These are phyloP conservation scores for Globisporangium parvum DNA, from an alignment of 352 stramenopile species.

Conservation along the genomic window DNA sequence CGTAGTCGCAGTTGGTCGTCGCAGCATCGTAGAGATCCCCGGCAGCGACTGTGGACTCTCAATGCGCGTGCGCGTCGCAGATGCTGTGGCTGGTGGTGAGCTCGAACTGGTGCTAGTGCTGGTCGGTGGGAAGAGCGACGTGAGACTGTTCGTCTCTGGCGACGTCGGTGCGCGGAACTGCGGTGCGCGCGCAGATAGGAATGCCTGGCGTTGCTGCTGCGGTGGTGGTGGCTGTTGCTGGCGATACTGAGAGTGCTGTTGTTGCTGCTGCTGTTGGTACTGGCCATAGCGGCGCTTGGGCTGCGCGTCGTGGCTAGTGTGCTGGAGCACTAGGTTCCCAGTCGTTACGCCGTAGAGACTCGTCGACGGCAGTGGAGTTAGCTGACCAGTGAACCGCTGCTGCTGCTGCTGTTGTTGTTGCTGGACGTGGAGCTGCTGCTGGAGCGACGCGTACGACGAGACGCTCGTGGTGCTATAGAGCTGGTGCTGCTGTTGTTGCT, in stretches of 20 bases:
- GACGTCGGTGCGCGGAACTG: background rate
- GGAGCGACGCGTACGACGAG: conserved; percentile 1
- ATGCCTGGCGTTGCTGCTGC: too few relatives aligned
- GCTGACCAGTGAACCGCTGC: background rate
- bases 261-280: background rate
- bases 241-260: too few relatives aligned
- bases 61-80: background rate
- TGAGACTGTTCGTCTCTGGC: background rate
- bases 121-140: background rate
- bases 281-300: background rate
- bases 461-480: background rate
- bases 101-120: background rate
- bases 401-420: background rate
- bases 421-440: conserved; percentile 1
- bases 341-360: too few relatives aligned
- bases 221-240: too few relatives aligned
- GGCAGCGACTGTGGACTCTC: conserved; percentile 7
- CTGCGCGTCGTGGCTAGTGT: background rate
- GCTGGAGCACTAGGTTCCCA: background rate
- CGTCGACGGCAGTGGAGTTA: too few relatives aligned
- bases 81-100: background rate
- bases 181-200: too few relatives aligned
- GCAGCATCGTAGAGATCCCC: conserved; percentile 4
- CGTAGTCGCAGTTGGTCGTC: background rate
- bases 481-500: background rate